Evolutionary conservation across 2,329 filamentous ascomycete species (phyloP).

Genomic region (Phialophora verrucosa): DNA sequence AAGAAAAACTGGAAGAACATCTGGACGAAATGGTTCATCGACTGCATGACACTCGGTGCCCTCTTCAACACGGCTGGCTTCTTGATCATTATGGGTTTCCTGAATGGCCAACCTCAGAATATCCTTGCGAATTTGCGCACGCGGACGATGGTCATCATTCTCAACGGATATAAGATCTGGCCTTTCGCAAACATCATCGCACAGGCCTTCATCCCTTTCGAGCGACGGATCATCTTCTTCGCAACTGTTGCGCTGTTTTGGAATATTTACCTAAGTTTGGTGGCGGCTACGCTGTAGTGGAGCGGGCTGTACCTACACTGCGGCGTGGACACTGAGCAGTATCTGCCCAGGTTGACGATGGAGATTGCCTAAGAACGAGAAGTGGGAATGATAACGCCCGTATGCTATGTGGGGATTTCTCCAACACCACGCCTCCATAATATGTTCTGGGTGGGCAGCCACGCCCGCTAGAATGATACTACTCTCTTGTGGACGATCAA

Average conservation of each 20-base stretch:
- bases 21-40: constrained; percentile 58
- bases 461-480: background rate
- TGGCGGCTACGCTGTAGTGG: constrained; percentile 16
- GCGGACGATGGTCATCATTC: constrained; percentile 40
- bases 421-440: background rate
- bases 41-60: constrained; percentile 63
- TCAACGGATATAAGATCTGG: constrained; percentile 48
- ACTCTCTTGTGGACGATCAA: background rate
- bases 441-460: background rate
- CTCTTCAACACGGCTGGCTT: constrained; percentile 63
- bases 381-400: background rate
- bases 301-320: background rate
- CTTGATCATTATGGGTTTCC: constrained; percentile 59
- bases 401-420: background rate
- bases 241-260: constrained; percentile 47
- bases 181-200: constrained; percentile 48
- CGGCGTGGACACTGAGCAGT: background rate
- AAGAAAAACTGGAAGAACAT: constrained; percentile 46
- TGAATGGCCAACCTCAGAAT: constrained; percentile 47
- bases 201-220: constrained; percentile 46
- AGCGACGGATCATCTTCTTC: constrained; percentile 45
- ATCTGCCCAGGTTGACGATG: background rate
- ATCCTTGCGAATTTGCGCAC: constrained; percentile 44
- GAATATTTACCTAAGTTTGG: constrained; percentile 44
- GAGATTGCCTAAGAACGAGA: background rate